Conservation (phyloP, 345 rosid genomes). For the Ceriops zippeliana region DNA sequence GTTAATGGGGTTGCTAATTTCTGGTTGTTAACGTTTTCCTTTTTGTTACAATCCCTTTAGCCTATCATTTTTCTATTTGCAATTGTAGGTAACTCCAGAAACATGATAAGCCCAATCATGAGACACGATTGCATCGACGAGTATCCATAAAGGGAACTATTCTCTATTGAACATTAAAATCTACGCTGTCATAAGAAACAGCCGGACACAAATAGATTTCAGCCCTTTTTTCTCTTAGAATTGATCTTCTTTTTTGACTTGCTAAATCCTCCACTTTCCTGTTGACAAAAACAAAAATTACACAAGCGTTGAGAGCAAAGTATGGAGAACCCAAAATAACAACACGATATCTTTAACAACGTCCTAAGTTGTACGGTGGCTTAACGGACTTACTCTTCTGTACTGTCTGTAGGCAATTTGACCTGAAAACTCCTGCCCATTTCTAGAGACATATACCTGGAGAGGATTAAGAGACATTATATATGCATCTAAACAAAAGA, state of each 20-base stretch:
- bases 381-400: conserved; percentile 50
- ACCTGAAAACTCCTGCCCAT: conserved; percentile 80
- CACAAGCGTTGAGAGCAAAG: background rate
- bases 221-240: conserved; percentile 19
- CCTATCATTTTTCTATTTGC: no score
- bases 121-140: no score
- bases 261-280: conserved; percentile 29
- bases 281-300: background rate
- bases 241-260: conserved; percentile 22
- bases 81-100: no score
- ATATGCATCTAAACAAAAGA: background rate
- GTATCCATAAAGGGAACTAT: no score
- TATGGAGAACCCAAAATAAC: background rate
- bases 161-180: background rate
- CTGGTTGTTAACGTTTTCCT: no score
- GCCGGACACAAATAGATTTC: background rate
- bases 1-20: no score
- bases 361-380: background rate
- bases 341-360: background rate
- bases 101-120: no score
- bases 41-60: no score
- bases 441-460: conserved; percentile 69
- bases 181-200: background rate
- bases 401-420: conserved; percentile 68
- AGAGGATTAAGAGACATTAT: background rate